These are phyloP conservation scores for Tulasnella sp. DNA, from an alignment of 768 basidiomycete species.

Conservation along the genomic window DNA sequence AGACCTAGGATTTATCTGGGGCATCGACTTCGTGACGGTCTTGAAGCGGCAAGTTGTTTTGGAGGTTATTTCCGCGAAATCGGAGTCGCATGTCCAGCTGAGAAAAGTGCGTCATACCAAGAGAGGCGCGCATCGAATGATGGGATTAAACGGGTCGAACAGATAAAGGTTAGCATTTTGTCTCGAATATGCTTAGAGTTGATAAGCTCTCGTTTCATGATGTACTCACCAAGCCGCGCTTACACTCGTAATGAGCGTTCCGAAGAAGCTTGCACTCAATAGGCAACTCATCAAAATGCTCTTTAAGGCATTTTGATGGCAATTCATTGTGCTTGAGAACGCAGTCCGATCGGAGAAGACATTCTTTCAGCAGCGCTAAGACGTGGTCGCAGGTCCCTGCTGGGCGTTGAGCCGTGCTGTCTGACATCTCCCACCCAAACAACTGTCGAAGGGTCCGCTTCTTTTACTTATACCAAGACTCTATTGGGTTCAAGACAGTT, in stretches of 20 bases:
- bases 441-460: not conserved
- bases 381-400: conserved; percentile 77
- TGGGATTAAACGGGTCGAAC: not conserved
- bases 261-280: conserved; percentile 71
- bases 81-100: conserved; percentile 81
- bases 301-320: conserved; percentile 78
- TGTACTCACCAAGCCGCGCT: conserved; percentile 43
- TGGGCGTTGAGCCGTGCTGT: not conserved
- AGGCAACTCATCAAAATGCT: conserved; percentile 69
- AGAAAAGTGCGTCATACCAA: not conserved
- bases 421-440: not conserved
- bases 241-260: conserved; percentile 82
- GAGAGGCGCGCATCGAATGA: not conserved
- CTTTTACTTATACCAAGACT: not conserved
- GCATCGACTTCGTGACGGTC: conserved; percentile 8
- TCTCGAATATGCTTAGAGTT: not conserved
- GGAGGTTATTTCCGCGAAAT: conserved; percentile 45
- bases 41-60: conserved; percentile 13
- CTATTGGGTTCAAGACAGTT: not conserved
- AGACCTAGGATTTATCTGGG: not conserved
- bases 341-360: conserved; percentile 78
- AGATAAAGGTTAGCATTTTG: not conserved
- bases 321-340: conserved; percentile 67
- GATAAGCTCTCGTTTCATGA: not conserved
- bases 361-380: conserved; percentile 70